Percentiles rank a stretch among this genome's conserved stretches.
Conservation (phyloP, 306 rosid genomes). For the Trifolium pratense region DNA sequence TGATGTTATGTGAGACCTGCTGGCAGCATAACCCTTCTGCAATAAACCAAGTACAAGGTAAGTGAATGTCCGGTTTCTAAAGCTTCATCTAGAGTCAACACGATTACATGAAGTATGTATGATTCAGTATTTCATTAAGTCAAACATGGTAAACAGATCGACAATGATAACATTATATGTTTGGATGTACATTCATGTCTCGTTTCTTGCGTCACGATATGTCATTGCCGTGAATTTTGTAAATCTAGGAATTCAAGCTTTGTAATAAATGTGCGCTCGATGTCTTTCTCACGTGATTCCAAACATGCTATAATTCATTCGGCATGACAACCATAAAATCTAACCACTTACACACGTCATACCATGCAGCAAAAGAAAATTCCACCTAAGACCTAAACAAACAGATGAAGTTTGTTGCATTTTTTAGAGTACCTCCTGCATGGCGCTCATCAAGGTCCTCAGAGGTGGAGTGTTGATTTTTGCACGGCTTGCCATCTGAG, state of each 20-base stretch:
- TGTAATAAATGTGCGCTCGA: neutral
- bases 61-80: conserved; percentile 22
- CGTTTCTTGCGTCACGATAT: neutral
- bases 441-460: conserved; percentile 62
- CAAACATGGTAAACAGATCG: conserved; percentile 1
- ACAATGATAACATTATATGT: conserved; percentile 2
- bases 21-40: conserved; percentile 87
- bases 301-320: neutral
- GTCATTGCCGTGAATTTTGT: neutral
- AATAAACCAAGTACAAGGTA: conserved; percentile 32
- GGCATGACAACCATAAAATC: neutral
- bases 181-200: neutral
- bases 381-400: neutral
- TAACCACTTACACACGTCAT: neutral
- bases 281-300: neutral
- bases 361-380: conserved; percentile 1
- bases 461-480: conserved; percentile 82
- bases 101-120: conserved; percentile 14
- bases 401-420: neutral
- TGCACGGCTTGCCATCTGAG: conserved; percentile 91
- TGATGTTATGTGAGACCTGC: conserved; percentile 83
- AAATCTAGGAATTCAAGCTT: neutral
- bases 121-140: conserved; percentile 21
- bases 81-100: conserved; percentile 30
- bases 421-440: conserved; percentile 61